These are phyloP conservation scores for Aspergillus fumigatiaffinis DNA, from an alignment of 2,329 filamentous ascomycete species.

Conservation along the genomic window DNA sequence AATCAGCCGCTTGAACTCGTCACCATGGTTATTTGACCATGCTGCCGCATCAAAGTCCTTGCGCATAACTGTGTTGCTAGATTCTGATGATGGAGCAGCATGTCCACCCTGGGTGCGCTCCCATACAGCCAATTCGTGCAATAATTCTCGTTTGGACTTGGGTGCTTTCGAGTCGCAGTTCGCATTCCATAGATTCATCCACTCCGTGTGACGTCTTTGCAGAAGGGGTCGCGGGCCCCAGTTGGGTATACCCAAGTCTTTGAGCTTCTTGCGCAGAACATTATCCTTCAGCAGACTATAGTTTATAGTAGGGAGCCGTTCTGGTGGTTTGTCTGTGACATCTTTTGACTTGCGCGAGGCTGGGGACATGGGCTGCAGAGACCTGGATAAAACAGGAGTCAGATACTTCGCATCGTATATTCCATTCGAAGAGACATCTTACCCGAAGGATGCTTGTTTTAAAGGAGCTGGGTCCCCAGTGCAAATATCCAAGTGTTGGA, in stretches of 20 bases:
- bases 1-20: constrained; percentile 76
- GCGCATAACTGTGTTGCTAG: constrained; percentile 59
- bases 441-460: constrained; percentile 26
- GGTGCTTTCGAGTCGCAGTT: constrained; percentile 83
- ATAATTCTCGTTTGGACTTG: constrained; percentile 64
- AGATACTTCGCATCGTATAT: constrained; percentile 8
- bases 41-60: constrained; percentile 82
- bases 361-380: constrained; percentile 17
- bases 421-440: constrained; percentile 4
- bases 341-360: constrained; percentile 13
- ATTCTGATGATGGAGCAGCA: constrained; percentile 32
- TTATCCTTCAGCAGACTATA: constrained; percentile 83
- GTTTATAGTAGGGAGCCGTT: constrained; percentile 74
- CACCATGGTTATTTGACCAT: constrained; percentile 70
- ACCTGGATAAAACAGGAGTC: constrained; percentile 16
- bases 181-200: constrained; percentile 93
- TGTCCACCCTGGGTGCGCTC: constrained; percentile 73
- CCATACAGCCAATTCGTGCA: constrained; percentile 80
- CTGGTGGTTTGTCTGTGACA: constrained; percentile 40
- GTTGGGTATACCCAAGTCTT: constrained; percentile 72
- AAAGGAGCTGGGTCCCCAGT: constrained; percentile 30
- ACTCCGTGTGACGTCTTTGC: constrained; percentile 81
- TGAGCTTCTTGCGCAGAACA: constrained; percentile 73
- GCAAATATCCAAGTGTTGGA: constrained; percentile 73
- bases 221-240: constrained; percentile 66